Percentiles rank a stretch among this genome's conserved stretches.
Conservation (phyloP, 306 rosid genomes). For the Gastrolobium bilobum region DNA sequence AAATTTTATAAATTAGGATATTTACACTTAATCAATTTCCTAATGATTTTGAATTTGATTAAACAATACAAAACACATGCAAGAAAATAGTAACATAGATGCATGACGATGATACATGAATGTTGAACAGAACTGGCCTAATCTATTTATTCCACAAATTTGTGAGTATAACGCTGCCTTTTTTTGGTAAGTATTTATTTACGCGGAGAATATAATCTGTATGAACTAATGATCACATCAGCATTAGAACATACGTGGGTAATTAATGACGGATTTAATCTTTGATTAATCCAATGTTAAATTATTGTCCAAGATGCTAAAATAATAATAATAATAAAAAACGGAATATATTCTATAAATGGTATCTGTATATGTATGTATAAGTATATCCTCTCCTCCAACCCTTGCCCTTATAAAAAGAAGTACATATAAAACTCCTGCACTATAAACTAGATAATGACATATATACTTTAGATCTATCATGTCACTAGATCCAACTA, state of each 20-base stretch:
- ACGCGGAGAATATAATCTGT: background rate
- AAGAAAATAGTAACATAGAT: background rate
- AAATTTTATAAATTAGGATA: background rate
- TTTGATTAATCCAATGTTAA: background rate
- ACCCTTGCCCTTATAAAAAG: background rate
- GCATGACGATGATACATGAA: background rate
- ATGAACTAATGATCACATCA: background rate
- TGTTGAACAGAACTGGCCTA: background rate
- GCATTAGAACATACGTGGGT: background rate
- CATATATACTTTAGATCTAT: constrained; percentile 48
- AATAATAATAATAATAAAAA: no score
- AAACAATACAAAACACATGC: background rate
- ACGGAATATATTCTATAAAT: no score
- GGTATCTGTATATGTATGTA: no score
- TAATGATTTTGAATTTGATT: background rate
- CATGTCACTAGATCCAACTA: constrained; percentile 33
- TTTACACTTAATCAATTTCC: background rate
- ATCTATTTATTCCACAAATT: background rate
- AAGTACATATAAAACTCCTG: background rate
- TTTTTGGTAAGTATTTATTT: background rate
- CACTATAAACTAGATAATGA: background rate
- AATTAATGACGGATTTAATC: background rate
- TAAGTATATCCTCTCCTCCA: background rate
- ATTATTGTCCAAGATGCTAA: background rate
- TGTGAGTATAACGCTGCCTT: background rate